phyloP scores from a whole-genome alignment of 129 eudicot species.

The Flaveria linearis region DNA sequence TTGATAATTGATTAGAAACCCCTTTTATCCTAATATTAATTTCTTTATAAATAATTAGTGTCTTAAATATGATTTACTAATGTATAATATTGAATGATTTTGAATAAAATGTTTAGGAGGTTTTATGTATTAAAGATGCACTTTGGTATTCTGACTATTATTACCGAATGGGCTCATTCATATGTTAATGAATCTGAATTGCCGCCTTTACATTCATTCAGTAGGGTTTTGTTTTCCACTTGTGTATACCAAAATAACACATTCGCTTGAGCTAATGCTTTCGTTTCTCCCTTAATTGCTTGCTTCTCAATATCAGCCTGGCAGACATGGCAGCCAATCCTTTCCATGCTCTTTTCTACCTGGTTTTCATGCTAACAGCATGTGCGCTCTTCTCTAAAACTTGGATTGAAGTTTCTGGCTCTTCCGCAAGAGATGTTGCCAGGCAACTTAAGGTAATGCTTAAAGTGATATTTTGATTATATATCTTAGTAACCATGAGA shows the following conservation, averaged over 20 bases:
- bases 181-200: background rate
- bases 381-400: slow-evolving; percentile 71
- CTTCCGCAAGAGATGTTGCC: slow-evolving; percentile 70
- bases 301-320: slow-evolving; percentile 41
- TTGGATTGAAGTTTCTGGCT: slow-evolving; percentile 77
- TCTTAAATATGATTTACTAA: background rate
- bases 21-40: background rate
- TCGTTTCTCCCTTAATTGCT: background rate
- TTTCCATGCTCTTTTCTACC: slow-evolving; percentile 63
- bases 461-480: background rate
- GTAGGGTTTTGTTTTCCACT: background rate
- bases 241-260: background rate
- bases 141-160: background rate
- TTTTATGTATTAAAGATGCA: background rate
- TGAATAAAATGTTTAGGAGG: background rate
- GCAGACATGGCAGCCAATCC: slow-evolving; percentile 71
- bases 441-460: slow-evolving; percentile 64
- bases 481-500: too few relatives aligned
- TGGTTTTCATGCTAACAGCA: slow-evolving; percentile 68
- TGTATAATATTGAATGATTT: background rate
- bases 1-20: background rate
- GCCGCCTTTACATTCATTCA: background rate
- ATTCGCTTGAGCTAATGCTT: background rate
- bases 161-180: background rate
- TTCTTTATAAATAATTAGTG: background rate